Evolutionary conservation across 139 green algal species (phyloP).

Genomic region (Closterium sp.): DNA sequence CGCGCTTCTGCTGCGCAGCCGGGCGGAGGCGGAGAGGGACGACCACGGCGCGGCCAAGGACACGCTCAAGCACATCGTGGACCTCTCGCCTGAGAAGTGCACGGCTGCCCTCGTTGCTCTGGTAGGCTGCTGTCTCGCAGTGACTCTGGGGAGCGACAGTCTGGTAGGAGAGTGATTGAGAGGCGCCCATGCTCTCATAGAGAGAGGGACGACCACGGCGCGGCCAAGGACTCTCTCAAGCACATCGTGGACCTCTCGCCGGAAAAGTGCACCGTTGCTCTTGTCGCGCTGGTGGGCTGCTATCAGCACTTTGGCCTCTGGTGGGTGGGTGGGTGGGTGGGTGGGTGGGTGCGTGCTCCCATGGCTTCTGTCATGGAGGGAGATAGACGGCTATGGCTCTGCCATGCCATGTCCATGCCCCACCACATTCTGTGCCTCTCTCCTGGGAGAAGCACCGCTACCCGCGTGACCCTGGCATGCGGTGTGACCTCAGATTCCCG

Average conservation of each 20-base stretch:
- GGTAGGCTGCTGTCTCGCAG: no score
- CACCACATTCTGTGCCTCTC: not conserved
- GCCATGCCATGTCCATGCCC: no score
- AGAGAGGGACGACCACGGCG: not conserved
- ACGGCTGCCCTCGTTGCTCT: slow-evolving; percentile 7
- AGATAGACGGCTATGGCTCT: no score
- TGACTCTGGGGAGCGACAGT: no score
- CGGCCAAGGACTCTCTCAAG: slow-evolving; percentile 35
- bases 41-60: slow-evolving; percentile 15
- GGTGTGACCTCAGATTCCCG: not conserved
- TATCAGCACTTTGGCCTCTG: no score
- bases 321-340: no score
- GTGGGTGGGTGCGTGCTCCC: no score
- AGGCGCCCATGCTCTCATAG: no score
- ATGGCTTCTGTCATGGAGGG: no score
- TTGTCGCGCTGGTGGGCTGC: slow-evolving; percentile 2
- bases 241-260: slow-evolving; percentile 4
- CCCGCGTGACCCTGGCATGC: not conserved
- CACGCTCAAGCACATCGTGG: slow-evolving; percentile 38
- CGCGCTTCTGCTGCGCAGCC: slow-evolving; percentile 66
- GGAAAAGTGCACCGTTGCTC: not conserved
- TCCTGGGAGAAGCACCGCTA: not conserved
- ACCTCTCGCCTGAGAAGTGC: not conserved
- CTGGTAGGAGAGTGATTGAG: no score
- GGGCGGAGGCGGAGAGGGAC: slow-evolving; percentile 12